A percentile compares a stretch with the other conserved stretches of the same genome.
phyloP scores from a whole-genome alignment of 805 yeast genomes.

The Yarrowia deformans region DNA sequence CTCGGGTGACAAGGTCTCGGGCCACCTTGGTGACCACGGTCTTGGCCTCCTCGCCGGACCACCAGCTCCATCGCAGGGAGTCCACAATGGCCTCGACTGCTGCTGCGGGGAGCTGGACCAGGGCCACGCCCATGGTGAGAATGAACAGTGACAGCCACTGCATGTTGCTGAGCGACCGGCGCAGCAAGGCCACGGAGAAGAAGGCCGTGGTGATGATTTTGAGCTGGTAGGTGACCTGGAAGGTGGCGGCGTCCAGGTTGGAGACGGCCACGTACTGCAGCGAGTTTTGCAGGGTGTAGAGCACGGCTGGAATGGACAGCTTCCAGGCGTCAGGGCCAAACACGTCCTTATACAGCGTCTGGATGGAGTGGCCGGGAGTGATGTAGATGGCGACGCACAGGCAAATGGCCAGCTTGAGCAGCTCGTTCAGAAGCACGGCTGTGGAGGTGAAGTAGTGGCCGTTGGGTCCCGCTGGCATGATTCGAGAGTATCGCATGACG shows the following conservation, averaged over 20 bases:
- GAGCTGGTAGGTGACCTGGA: slow-evolving; percentile 56
- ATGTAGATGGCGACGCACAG: slow-evolving; percentile 44
- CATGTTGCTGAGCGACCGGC: slow-evolving; percentile 47
- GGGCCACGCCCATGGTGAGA: slow-evolving; percentile 53
- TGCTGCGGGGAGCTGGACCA: slow-evolving; percentile 53
- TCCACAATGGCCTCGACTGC: slow-evolving; percentile 42
- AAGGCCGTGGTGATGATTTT: slow-evolving; percentile 55
- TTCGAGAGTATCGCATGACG: slow-evolving; percentile 55
- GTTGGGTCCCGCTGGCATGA: slow-evolving; percentile 50
- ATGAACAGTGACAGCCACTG: slow-evolving; percentile 53
- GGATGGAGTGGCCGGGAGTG: slow-evolving; percentile 44
- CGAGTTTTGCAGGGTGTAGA: slow-evolving; percentile 54
- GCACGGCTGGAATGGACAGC: slow-evolving; percentile 53
- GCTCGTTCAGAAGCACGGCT: slow-evolving; percentile 54
- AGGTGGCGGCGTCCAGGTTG: slow-evolving; percentile 54
- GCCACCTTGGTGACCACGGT: slow-evolving; percentile 30
- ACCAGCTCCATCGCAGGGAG: slow-evolving; percentile 39
- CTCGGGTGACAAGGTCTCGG: slow-evolving; percentile 34
- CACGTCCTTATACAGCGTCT: slow-evolving; percentile 45
- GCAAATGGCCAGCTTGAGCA: slow-evolving; percentile 51
- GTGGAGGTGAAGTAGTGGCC: slow-evolving; percentile 52
- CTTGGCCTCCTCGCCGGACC: slow-evolving; percentile 38
- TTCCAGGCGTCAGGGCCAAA: slow-evolving; percentile 54
- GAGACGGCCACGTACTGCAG: slow-evolving; percentile 55
- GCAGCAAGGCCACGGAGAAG: slow-evolving; percentile 53